Evolutionary conservation across 331 rosid species (phyloP), one percentile per base, ranked within the genome.

Genomic region (Acacia pycnantha): DNA sequence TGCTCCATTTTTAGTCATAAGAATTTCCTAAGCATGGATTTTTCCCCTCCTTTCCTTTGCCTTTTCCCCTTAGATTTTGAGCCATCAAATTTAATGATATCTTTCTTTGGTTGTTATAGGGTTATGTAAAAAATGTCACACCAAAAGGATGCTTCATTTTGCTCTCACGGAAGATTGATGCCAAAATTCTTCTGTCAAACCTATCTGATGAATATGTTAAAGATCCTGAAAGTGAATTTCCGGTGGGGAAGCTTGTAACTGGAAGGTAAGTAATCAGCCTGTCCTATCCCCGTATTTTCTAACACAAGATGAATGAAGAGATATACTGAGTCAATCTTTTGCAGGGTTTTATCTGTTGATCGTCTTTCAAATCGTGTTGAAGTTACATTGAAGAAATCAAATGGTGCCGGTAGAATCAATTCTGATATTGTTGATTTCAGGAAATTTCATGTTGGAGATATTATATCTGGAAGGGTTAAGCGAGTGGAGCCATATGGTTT

Each of bases 401-500:
- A 80, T 2, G 83, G 61, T 64, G 80, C 88, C 82, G 50, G 80
- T 44, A 69, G 26, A 70, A 44, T 81, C 59, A 86, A 83, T 70
- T 85, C 89, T 68, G 92, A 81, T 41, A 88, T 64, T 54, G 64
- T 47, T 70, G 92, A 89, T 83, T 83, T 88, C 59, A 89, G 90
- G 77, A 85, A 84, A 84, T 85, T 95, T 73, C 89, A 83, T 1
- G 88, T 87, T 41, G 99, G 98, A 66, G 94, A 90, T 59, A 59
- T 91, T 73, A 82, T 95, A 83, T 80, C 94, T 50, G 99, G 99
- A 82, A 88, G 85, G 82, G 84, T 95, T 75, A 93, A 87, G 90
- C 91, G 97, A 84, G 87, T 95, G 37, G 99, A 95, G 86, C 71
- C 94, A 58, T 95, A 73, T 87, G 99, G 99, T 84, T 89, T 95